Base-by-base conservation (phyloP, 1,139 yeast genomes). In the Pichiaceae sp. region DNA sequence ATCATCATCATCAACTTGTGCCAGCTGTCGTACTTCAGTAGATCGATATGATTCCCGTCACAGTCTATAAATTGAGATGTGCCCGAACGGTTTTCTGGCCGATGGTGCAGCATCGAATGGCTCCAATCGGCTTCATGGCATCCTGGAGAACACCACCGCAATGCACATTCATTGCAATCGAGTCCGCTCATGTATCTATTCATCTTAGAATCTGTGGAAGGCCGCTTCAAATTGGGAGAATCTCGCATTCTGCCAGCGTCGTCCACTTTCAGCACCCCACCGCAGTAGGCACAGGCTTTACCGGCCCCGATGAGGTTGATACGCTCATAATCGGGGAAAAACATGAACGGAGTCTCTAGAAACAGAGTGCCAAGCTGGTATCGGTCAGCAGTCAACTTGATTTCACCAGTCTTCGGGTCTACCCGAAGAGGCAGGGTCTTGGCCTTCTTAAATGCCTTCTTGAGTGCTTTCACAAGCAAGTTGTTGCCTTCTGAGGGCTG, bases 231-330 rank as follows among this genome's bases (percentile, higher is more conserved):
- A 7, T 37, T 36, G 7, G 66, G 43, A 67, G 59, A 12, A 69
- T 58, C 32, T 31, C 46, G 44, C 40, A 53, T 42, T 12, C 49
- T 34, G 5, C 59, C 57, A 24, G 43, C 41, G 37, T 55, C 56
- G 31, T 52, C 52, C 3, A 48, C 64, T 38, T 70, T 68, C 33
- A 82, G 60, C 3, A 81, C 66, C 32, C 71, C 69, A 1, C 94
- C 89, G 63, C 97, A 89, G 50, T 72, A 71, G 2, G 89, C 68
- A 56, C 97, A 89, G 3, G 89, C 86, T 48, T 75, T 75, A 0
- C 93, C 89, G 16, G 62, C 56, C 36, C 72, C 69, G 44, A 84
- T 74, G 41, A 85, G 61, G 34, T 74, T 69, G 25, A 76, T 58
- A 44, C 80, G 72, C 15, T 83, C 91, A 48, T 84, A 66, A 1